Evolutionary conservation across 2,329 filamentous ascomycete species (phyloP).

Genomic region (Aspergillus piperis): DNA sequence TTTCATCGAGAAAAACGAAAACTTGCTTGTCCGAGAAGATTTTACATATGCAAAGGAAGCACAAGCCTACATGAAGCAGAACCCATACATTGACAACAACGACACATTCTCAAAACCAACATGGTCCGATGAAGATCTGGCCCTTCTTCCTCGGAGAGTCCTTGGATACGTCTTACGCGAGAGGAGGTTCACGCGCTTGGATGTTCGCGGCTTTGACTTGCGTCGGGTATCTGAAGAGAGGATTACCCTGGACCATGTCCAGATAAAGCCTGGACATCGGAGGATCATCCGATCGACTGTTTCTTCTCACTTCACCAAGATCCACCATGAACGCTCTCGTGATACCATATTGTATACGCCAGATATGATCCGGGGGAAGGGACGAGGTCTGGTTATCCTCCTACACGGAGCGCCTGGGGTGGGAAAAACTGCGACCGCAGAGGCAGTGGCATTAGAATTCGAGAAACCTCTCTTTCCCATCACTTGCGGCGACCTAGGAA

Average conservation of each 20-base stretch:
- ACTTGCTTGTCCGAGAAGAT: neutral
- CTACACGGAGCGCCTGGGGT: constrained; percentile 11
- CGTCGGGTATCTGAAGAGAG: neutral
- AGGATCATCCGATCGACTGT: neutral
- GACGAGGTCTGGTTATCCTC: constrained; percentile 7
- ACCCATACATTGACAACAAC: neutral
- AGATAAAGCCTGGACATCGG: neutral
- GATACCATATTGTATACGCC: neutral
- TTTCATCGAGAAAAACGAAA: neutral
- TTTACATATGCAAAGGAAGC: neutral
- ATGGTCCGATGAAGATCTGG: neutral
- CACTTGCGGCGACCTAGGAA: constrained; percentile 52
- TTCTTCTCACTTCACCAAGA: neutral
- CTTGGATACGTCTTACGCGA: neutral
- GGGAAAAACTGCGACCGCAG: constrained; percentile 11
- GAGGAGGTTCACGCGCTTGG: neutral
- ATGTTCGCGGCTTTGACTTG: neutral
- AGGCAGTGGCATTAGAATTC: neutral
- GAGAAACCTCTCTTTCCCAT: constrained; percentile 38
- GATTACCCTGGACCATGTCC: neutral
- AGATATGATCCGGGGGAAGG: neutral
- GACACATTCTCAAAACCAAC: neutral
- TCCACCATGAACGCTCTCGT: neutral
- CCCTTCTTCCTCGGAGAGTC: neutral
- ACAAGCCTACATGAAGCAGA: neutral